phyloP scores from a whole-genome alignment of 306 rosid genomes.

The Ochetophila trinervis region DNA sequence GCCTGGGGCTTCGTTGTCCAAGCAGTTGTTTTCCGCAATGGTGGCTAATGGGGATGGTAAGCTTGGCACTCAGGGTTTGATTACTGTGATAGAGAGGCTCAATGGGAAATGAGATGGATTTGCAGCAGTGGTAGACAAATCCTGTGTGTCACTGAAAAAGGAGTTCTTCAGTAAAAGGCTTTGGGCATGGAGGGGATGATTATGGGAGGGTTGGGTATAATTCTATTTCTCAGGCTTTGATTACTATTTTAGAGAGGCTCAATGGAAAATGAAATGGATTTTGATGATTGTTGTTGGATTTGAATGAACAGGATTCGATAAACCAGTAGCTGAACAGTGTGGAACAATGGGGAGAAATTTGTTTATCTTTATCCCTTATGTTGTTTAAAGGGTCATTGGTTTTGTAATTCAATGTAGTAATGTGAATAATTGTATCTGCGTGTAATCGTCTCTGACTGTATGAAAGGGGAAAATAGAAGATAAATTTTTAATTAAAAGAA shows the following conservation, averaged over 20 bases:
- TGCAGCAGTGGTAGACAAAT: neutral
- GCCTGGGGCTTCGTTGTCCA: slow-evolving; percentile 73
- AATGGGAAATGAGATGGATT: slow-evolving; percentile 44
- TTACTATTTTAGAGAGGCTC: slow-evolving; percentile 55
- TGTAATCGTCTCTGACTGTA: too few relatives aligned
- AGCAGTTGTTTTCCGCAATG: slow-evolving; percentile 67
- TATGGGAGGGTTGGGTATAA: too few relatives aligned
- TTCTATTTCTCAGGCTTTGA: slow-evolving; percentile 54
- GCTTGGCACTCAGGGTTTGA: slow-evolving; percentile 67
- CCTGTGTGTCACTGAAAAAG: neutral
- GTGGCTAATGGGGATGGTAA: slow-evolving; percentile 77
- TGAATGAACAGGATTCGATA: too few relatives aligned
- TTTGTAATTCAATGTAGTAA: too few relatives aligned
- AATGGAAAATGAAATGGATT: slow-evolving; percentile 39
- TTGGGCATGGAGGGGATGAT: too few relatives aligned
- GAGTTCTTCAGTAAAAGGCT: neutral
- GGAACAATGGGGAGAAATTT: too few relatives aligned
- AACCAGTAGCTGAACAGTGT: too few relatives aligned
- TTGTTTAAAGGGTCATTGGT: too few relatives aligned
- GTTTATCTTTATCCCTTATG: too few relatives aligned
- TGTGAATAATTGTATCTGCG: too few relatives aligned
- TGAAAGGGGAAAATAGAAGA: too few relatives aligned
- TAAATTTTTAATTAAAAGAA: too few relatives aligned
- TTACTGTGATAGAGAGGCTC: slow-evolving; percentile 65
- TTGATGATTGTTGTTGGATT: neutral